A percentile compares a stretch with the other conserved stretches of the same genome.
Evolutionary conservation across 805 yeast genomes (phyloP).

Genomic region (Wickerhamia fluorescens): DNA sequence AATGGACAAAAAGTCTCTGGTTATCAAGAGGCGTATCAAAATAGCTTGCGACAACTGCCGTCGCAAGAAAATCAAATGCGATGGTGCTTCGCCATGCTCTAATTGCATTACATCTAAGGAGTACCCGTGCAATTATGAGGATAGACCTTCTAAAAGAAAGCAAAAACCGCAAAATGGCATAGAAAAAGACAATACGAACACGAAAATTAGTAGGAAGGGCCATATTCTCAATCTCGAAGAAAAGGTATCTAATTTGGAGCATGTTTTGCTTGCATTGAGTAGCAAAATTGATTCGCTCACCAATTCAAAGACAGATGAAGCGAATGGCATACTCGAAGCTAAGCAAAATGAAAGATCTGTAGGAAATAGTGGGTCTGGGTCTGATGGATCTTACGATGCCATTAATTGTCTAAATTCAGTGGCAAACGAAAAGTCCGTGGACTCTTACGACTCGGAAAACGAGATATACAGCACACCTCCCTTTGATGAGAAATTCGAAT

Average conservation of each 20-base stretch:
- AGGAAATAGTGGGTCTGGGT: background rate
- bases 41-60: slow-evolving; percentile 29
- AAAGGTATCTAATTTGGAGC: background rate
- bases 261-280: background rate
- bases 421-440: too few species aligned
- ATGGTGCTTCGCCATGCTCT: slow-evolving; percentile 23
- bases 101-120: slow-evolving; percentile 16
- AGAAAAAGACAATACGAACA: background rate
- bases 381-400: background rate
- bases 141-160: slow-evolving; percentile 6
- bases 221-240: background rate
- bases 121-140: slow-evolving; percentile 17
- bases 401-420: too few species aligned
- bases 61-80: slow-evolving; percentile 26
- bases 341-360: too few species aligned
- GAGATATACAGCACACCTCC: background rate
- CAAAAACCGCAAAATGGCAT: background rate
- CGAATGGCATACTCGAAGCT: too few species aligned
- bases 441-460: background rate
- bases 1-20: too few species aligned
- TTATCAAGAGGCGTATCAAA: slow-evolving; percentile 9
- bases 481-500: too few species aligned
- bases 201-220: too few species aligned
- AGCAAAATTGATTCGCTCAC: background rate
- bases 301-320: too few species aligned